These are phyloP conservation scores for Aspergillus alliaceus DNA, from an alignment of 2,329 filamentous ascomycete genomes.

Conservation along the genomic window DNA sequence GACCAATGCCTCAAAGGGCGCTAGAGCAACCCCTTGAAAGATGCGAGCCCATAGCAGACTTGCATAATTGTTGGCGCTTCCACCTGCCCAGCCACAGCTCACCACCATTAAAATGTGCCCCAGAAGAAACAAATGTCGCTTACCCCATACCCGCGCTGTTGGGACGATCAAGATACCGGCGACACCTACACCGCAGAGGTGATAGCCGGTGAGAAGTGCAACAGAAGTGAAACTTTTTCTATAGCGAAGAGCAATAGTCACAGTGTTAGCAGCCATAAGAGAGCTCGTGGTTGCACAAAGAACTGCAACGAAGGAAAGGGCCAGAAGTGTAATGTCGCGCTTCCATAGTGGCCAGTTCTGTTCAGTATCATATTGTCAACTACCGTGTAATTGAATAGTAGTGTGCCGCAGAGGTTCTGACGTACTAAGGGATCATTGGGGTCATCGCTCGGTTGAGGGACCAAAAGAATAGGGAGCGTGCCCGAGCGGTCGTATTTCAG, in stretches of 20 bases:
- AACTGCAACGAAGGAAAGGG: slow-evolving; percentile 77
- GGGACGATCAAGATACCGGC: slow-evolving; percentile 85
- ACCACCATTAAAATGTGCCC: slow-evolving; percentile 72
- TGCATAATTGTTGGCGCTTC: slow-evolving; percentile 64
- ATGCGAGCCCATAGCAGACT: slow-evolving; percentile 76
- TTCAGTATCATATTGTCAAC: not conserved
- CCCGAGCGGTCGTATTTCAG: slow-evolving; percentile 74
- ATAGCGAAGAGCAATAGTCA: slow-evolving; percentile 72
- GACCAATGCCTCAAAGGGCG: slow-evolving; percentile 86
- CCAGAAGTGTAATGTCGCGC: slow-evolving; percentile 75
- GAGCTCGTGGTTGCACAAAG: slow-evolving; percentile 82
- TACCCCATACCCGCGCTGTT: slow-evolving; percentile 86
- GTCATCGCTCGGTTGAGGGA: slow-evolving; percentile 88
- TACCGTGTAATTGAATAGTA: not conserved
- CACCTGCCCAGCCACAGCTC: slow-evolving; percentile 77
- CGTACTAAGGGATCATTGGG: slow-evolving; percentile 79
- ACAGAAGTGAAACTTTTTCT: slow-evolving; percentile 67
- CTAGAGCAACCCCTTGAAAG: slow-evolving; percentile 81
- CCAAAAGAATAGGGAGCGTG: slow-evolving; percentile 70
- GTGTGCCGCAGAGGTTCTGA: not conserved
- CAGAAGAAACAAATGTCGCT: slow-evolving; percentile 81
- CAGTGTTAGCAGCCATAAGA: slow-evolving; percentile 83
- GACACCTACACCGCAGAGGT: slow-evolving; percentile 77
- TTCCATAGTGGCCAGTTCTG: slow-evolving; percentile 85
- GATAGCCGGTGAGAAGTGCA: slow-evolving; percentile 83